Base-by-base conservation (phyloP, 1,139 yeast genomes). In the Debaryomyces subglobosus region DNA sequence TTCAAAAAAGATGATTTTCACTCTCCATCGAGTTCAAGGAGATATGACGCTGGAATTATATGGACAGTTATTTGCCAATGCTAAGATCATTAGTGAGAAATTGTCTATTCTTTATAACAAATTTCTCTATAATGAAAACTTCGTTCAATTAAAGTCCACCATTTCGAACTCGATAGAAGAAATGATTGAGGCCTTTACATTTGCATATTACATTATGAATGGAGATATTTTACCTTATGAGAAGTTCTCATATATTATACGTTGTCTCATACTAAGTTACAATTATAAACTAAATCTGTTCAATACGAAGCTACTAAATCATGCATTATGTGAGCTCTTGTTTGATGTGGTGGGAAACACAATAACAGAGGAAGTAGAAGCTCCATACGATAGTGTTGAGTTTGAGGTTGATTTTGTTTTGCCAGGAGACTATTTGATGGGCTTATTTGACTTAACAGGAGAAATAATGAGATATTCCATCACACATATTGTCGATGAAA, bases 401-500 rank as follows among this genome's bases (percentile, higher is more conserved):
- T 38, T 46, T 35, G 48, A 44, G 8, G 43, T 41, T 5, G 27
- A 38, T 12, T 47, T 57, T 41, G 51, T 58, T 32, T 52, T 51
- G 42, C 43, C 47, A 7, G 66, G 67, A 46, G 77, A 74, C 54
- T 73, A 67, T 53, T 53, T 73, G 20, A 62, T 72, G 64, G 79
- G 78, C 0, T 49, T 74, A 10, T 66, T 72, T 54, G 79, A 74
- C 53, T 59, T 73, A 45, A 71, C 78, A 0, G 79, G 79, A 1
- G 79, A 74, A 48, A 59, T 74, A 27, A 73, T 74, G 78, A 52
- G 76, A 33, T 67, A 61, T 48, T 64, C 72, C 8, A 67, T 71
- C 10, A 56, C 62, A 46, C 38, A 49, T 16, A 35, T 49, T n/a
- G 45, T 47, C 15, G 57, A 54, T 13, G 44, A 50, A 9, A 45